A percentile compares a stretch with the other conserved stretches of the same genome.
Conservation (phyloP, 371 early-diverging fungal genomes). For the Apophysomyces elegans region DNA sequence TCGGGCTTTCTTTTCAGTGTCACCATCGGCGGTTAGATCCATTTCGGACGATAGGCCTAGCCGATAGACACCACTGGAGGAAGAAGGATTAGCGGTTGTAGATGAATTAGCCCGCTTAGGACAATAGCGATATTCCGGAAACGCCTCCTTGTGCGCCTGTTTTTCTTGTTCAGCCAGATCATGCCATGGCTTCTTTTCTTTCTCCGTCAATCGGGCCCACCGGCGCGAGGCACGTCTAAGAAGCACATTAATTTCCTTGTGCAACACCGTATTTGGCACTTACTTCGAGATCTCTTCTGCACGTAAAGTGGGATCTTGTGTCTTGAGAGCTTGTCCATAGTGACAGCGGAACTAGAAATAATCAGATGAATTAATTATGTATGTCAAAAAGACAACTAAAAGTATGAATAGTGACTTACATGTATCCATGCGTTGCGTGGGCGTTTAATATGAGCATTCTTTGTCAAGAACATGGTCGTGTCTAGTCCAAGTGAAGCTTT, state of each 20-base stretch:
- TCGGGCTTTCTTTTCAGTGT: conserved; percentile 9
- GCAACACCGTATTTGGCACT: conserved; percentile 10
- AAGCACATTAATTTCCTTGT: conserved; percentile 9
- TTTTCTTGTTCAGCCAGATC: conserved; percentile 51
- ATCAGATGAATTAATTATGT: neutral
- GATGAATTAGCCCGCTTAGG: conserved; percentile 32
- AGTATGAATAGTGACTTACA: conserved; percentile 16
- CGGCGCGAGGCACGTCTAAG: conserved; percentile 19
- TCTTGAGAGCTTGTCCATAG: conserved; percentile 37
- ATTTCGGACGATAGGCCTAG: conserved; percentile 2
- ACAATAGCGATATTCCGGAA: conserved; percentile 52
- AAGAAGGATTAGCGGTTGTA: conserved; percentile 2
- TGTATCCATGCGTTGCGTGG: conserved; percentile 48
- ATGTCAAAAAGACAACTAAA: neutral
- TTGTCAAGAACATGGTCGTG: conserved; percentile 33
- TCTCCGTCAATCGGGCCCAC: conserved; percentile 20
- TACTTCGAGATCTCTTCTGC: conserved; percentile 47
- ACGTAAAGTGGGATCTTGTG: conserved; percentile 36
- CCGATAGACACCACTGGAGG: conserved; percentile 7
- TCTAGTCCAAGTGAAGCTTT: conserved; percentile 15
- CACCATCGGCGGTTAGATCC: conserved; percentile 14
- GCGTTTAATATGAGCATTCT: conserved; percentile 41
- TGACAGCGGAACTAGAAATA: conserved; percentile 36
- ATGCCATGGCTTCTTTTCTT: conserved; percentile 39
- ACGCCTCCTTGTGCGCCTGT: conserved; percentile 51